Evolutionary conservation across 768 basidiomycete species (phyloP), one percentile per base, ranked within the genome.

Genomic region (Lactarius sp.): DNA sequence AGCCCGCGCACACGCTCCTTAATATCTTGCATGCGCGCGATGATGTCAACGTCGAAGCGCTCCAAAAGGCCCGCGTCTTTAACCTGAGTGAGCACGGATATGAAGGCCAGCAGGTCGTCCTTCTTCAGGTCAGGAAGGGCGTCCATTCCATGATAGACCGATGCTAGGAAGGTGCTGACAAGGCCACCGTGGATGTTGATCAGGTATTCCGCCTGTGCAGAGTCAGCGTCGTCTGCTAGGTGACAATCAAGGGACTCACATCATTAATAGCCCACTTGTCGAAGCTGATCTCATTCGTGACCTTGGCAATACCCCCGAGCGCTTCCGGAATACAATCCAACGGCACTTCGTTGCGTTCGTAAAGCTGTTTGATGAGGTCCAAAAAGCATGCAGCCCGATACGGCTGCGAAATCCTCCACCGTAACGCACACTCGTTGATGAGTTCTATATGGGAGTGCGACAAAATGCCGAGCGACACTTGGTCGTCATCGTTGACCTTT

Each of bases 281-380:
- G 2, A 90, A 71, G 8, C 87, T 84, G 37, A 80, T 81, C 65
- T 95, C 92, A 41, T 82, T 78, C 69, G 86, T 78, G 10, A 86
- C 84, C 71, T 88, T 90, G 20, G 80, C 75, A 20, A 96, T 81
- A 61, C 84, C 85, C 51, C 85, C 81, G 52, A 97, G 74, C 12
- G 92, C 96, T 74, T 98, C 97, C 0, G 90, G 90, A 57, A 98
- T 85, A 73, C 97, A 98, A 70, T 96, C 96, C 71, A 96, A 77
- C 2, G 97, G 97, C 6, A 98, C 92, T 66, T 94, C 87, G 66
- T 90, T 87, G 39, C 89, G 83, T 75, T 94, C 90, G 71, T 89
- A 97, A 71, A 94, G 86, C 55, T 88, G 85, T 66, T 85, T 88
- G 57, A 98, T 91, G 58, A 93, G 79, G 59, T 92, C 88, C 69